Evolutionary conservation across 2,329 filamentous ascomycete genomes (phyloP), one percentile per base, ranked within the genome.

Genomic region (Colletotrichum eremochloae): DNA sequence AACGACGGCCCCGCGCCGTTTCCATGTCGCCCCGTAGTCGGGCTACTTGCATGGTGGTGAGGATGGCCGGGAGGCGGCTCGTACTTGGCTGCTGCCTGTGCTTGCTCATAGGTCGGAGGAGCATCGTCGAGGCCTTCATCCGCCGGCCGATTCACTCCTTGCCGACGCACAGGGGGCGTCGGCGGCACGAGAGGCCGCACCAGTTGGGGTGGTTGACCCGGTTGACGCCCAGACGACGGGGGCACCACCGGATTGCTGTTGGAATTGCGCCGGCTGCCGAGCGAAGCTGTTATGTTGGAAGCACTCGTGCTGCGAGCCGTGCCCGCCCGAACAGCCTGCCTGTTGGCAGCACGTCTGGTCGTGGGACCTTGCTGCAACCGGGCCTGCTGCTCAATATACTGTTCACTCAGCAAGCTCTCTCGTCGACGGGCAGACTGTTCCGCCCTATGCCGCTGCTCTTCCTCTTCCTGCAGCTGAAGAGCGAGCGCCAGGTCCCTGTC

Each of bases 381-480:
- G 7, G 84, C 88, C 78, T 92, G 89, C 74, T 90, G 90, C 75
- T 92, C 89, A 68, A 95, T 93, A 75, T 88, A 93, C 74, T 91
- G 90, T 77, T 93, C 91, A 0, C 91, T 93, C 1, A 94, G 84
- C 69, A 90, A 84, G 67, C 90, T 90, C 79, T 95, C 91, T n/a
- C 90, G 86, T 14, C 86, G 85, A 9, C 91, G 87, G 1, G 91
- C 88, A 12, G 88, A 89, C 61, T 90, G 87, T 62, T 90, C 87
- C 8, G 79, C 76, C n/a, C 89, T 88, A 74, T 95, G 90, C 18
- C 91, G 88, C 77, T 94, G 91, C 75, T 98, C 94, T 80, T 98
- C 96, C 79, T 97, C 95, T 78, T 98, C 96, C 80, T 98, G 96
- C 1, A 98, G 88, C 79, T 98, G 96, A 8, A 99, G 86, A 0